phyloP scores from a whole-genome alignment of 352 stramenopile genomes.

The Phytophthora constricta region DNA sequence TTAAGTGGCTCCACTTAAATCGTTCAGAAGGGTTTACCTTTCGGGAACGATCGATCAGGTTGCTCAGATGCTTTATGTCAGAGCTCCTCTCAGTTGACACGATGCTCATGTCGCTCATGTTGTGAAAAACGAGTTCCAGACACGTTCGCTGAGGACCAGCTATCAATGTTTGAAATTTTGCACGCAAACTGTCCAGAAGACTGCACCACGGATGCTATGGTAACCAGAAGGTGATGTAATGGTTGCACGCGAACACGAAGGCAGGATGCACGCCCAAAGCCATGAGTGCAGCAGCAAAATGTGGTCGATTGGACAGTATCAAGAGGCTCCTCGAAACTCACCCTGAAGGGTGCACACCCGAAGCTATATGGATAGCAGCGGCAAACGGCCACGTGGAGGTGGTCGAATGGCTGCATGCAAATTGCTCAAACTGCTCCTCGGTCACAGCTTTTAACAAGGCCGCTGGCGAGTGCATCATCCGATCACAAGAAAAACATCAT shows the following conservation, averaged over 20 bases:
- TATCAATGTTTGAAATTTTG: not conserved
- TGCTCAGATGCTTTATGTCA: not conserved
- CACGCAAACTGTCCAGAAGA: not conserved
- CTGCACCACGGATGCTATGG: not conserved
- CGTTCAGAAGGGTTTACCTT: not conserved
- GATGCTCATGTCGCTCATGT: not conserved
- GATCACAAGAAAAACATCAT: no score
- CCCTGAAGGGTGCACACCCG: slow-evolving; percentile 8
- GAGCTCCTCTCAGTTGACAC: no score
- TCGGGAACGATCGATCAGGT: not conserved
- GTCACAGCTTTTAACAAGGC: no score
- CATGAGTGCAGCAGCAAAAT: slow-evolving; percentile 3
- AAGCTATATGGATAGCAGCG: slow-evolving; percentile 4
- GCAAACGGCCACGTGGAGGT: slow-evolving; percentile 9
- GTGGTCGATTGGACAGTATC: slow-evolving; percentile 7
- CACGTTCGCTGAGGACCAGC: slow-evolving; percentile 8
- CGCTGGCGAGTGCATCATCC: no score
- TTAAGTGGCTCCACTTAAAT: not conserved
- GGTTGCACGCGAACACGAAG: not conserved
- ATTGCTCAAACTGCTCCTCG: no score
- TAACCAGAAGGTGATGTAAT: not conserved
- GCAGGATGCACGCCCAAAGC: slow-evolving; percentile 2
- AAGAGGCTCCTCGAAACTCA: slow-evolving; percentile 8
- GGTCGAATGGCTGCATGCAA: slow-evolving; percentile 7
- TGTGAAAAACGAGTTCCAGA: not conserved